A percentile compares a stretch with the other conserved stretches of the same genome.
These are phyloP conservation scores for Penicillium glabrum DNA, from an alignment of 2,329 filamentous ascomycete species.

Conservation along the genomic window DNA sequence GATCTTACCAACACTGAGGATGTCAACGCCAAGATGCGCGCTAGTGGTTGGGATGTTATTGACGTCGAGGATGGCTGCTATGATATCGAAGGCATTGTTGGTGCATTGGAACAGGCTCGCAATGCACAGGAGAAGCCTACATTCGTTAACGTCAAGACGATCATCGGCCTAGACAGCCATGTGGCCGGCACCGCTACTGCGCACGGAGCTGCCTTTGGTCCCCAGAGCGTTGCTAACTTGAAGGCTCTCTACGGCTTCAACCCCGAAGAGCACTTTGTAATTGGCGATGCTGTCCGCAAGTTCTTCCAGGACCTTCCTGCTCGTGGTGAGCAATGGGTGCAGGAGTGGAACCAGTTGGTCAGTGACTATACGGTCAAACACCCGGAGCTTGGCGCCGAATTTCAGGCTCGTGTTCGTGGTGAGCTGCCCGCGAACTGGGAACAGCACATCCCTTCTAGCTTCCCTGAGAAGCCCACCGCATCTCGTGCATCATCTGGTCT, in stretches of 20 bases:
- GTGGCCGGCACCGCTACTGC: constrained; percentile 50
- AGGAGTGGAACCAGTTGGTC: constrained; percentile 52
- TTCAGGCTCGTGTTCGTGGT: constrained; percentile 50
- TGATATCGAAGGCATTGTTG: constrained; percentile 50
- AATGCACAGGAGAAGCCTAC: constrained; percentile 51
- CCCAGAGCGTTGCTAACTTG: constrained; percentile 55
- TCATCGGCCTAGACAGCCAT: constrained; percentile 55
- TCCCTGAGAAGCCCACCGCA: constrained; percentile 53
- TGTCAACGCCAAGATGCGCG: constrained; percentile 58
- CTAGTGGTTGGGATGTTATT: constrained; percentile 57
- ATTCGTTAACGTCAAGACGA: constrained; percentile 59
- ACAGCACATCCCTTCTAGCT: constrained; percentile 49
- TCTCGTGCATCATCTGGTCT: constrained; percentile 51
- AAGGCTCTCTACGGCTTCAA: constrained; percentile 55
- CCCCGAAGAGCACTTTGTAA: constrained; percentile 48
- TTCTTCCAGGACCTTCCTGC: constrained; percentile 54
- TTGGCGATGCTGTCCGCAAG: constrained; percentile 47
- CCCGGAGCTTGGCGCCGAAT: constrained; percentile 51
- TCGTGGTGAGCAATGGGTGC: constrained; percentile 49
- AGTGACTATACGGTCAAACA: constrained; percentile 44
- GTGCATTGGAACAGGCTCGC: constrained; percentile 49
- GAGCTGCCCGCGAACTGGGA: constrained; percentile 52
- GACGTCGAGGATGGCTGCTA: constrained; percentile 55
- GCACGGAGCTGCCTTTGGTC: constrained; percentile 59
- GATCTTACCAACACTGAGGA: constrained; percentile 57